These are phyloP conservation scores for Imleria badia DNA, from an alignment of 768 basidiomycete species.

Conservation along the genomic window DNA sequence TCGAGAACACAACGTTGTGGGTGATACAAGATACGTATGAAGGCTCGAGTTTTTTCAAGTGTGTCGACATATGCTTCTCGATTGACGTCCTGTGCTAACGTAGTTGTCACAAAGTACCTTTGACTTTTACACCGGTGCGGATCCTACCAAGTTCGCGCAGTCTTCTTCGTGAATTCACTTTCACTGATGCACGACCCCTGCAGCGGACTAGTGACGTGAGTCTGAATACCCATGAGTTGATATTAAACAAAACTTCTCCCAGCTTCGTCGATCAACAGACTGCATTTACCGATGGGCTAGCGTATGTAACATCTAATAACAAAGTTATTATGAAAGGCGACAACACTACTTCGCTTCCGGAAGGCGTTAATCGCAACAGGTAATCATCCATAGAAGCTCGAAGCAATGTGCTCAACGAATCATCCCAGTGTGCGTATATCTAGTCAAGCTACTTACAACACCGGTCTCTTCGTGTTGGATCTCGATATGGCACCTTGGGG, in stretches of 20 bases:
- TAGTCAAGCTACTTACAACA: constrained; percentile 60
- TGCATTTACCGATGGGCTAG: constrained; percentile 55
- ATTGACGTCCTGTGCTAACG: constrained; percentile 2
- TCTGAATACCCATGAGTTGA: constrained; percentile 8
- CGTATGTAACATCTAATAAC: constrained; percentile 55
- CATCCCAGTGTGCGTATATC: constrained; percentile 70
- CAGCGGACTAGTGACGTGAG: constrained; percentile 73
- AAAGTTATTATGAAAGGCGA: constrained; percentile 79
- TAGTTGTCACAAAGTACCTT: constrained; percentile 44
- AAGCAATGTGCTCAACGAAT: not conserved
- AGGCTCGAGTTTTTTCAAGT: constrained; percentile 73
- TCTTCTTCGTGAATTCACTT: constrained; percentile 6
- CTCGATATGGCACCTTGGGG: constrained; percentile 85
- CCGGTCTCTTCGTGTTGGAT: constrained; percentile 84
- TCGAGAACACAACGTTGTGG: constrained; percentile 52
- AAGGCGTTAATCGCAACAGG: constrained; percentile 64
- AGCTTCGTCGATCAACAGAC: constrained; percentile 62
- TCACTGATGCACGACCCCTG: constrained; percentile 13
- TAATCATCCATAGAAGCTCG: constrained; percentile 20
- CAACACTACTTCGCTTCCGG: constrained; percentile 53
- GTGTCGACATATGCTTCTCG: constrained; percentile 22
- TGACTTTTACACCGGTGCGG: constrained; percentile 55
- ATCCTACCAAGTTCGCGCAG: constrained; percentile 59
- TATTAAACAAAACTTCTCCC: constrained; percentile 11
- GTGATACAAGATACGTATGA: constrained; percentile 64